phyloP scores from a whole-genome alignment of 805 yeast genomes.

The Lachancea dasiensis region DNA sequence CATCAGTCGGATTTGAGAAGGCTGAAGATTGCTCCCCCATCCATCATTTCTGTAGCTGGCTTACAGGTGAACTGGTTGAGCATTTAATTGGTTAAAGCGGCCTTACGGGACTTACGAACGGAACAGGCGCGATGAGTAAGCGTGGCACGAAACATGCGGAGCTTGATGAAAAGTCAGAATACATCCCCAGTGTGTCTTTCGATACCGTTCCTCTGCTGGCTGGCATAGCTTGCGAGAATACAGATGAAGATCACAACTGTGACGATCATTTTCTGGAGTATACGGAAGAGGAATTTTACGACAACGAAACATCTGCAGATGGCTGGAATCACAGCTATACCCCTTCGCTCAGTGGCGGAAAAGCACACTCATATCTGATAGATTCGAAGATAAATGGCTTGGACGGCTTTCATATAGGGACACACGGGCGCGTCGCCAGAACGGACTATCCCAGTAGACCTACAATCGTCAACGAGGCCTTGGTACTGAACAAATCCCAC shows the following conservation, averaged over 20 bases:
- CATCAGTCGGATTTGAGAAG: too few species aligned
- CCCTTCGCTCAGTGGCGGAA: slow-evolving; percentile 8
- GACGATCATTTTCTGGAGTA: slow-evolving; percentile 25
- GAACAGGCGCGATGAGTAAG: background rate
- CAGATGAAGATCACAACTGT: slow-evolving; percentile 26
- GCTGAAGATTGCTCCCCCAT: too few species aligned
- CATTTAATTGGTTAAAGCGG: too few species aligned
- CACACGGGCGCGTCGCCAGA: slow-evolving; percentile 30
- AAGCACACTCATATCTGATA: slow-evolving; percentile 5
- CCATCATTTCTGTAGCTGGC: background rate
- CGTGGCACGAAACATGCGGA: background rate
- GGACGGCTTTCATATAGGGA: slow-evolving; percentile 22
- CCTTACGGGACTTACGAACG: too few species aligned
- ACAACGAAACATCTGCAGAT: slow-evolving; percentile 24
- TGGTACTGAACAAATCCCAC: slow-evolving; percentile 25
- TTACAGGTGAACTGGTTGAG: too few species aligned
- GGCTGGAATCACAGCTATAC: slow-evolving; percentile 11
- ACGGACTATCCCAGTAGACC: slow-evolving; percentile 34
- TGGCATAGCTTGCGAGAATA: slow-evolving; percentile 17
- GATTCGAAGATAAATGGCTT: slow-evolving; percentile 11
- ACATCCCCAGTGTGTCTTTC: slow-evolving; percentile 29
- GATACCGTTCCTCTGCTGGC: slow-evolving; percentile 30
- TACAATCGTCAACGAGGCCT: slow-evolving; percentile 25
- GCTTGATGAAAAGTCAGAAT: background rate
- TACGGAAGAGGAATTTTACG: slow-evolving; percentile 32